These are phyloP conservation scores for Ploettnerulaceae sp. DNA, from an alignment of 2,329 filamentous ascomycete genomes.

Conservation along the genomic window DNA sequence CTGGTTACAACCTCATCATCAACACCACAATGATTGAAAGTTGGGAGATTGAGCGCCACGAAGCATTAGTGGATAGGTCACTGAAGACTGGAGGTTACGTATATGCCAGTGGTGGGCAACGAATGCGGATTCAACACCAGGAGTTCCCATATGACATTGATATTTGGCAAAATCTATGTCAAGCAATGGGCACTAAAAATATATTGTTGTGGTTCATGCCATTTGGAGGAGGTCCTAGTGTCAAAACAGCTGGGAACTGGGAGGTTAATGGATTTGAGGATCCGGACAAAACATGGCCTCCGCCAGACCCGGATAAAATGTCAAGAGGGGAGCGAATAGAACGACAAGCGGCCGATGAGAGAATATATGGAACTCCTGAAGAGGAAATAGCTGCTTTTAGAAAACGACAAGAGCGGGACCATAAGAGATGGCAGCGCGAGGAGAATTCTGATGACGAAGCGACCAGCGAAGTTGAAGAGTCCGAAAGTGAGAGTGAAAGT, in stretches of 20 bases:
- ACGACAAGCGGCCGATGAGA: constrained; percentile 8
- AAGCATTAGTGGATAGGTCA: constrained; percentile 48
- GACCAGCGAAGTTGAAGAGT: constrained; percentile 26
- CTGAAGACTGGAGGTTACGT: constrained; percentile 37
- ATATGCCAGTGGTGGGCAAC: constrained; percentile 43
- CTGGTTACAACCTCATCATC: constrained; percentile 54
- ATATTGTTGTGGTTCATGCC: constrained; percentile 65
- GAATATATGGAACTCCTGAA: constrained; percentile 31
- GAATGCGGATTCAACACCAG: constrained; percentile 54
- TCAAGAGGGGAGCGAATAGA: constrained; percentile 23
- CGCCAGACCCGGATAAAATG: constrained; percentile 56
- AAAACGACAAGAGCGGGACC: constrained; percentile 46
- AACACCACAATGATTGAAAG: constrained; percentile 79
- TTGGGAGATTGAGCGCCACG: constrained; percentile 67
- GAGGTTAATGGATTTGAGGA: constrained; percentile 76
- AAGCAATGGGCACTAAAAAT: constrained; percentile 70
- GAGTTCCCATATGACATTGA: constrained; percentile 82
- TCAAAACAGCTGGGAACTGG: constrained; percentile 46
- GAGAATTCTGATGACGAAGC: constrained; percentile 26
- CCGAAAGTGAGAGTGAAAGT: constrained; percentile 32
- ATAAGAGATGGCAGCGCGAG: constrained; percentile 34
- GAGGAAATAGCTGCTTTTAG: constrained; percentile 45
- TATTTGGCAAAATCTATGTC: constrained; percentile 66
- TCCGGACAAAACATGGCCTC: constrained; percentile 55
- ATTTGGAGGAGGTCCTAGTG: constrained; percentile 47